Evolutionary conservation across 768 basidiomycete species (phyloP).

Genomic region (Tricholoma flavovirens): DNA sequence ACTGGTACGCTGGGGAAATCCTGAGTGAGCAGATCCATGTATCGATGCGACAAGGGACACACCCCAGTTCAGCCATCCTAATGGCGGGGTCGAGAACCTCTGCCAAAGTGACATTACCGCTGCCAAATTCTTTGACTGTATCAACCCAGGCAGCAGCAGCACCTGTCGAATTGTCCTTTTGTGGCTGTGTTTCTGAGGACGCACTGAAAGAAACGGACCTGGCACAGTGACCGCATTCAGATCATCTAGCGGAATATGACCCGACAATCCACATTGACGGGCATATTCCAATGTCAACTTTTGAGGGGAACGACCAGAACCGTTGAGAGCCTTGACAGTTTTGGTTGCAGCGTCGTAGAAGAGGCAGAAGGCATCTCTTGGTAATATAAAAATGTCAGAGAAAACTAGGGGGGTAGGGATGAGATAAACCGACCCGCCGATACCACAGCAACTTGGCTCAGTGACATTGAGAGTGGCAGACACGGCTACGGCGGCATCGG

Average conservation of each 20-base stretch:
- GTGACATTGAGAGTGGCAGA: constrained; percentile 91
- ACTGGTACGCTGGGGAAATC: constrained; percentile 64
- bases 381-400: constrained; percentile 1
- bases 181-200: background rate
- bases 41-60: constrained; percentile 11
- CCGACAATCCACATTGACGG: constrained; percentile 61
- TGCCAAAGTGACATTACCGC: constrained; percentile 52
- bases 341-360: constrained; percentile 85
- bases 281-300: constrained; percentile 73
- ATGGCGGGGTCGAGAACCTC: constrained; percentile 89
- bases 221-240: constrained; percentile 92
- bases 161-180: constrained; percentile 36
- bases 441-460: constrained; percentile 85
- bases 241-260: constrained; percentile 72
- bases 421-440: constrained; percentile 64
- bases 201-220: constrained; percentile 31
- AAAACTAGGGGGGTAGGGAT: background rate
- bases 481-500: constrained; percentile 91
- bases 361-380: constrained; percentile 85
- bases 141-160: constrained; percentile 96
- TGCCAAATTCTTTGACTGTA: constrained; percentile 78
- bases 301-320: constrained; percentile 82
- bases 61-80: constrained; percentile 88
- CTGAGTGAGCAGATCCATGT: background rate
- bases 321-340: constrained; percentile 84